These are phyloP conservation scores for Boletus reticuloceps DNA, from an alignment of 768 basidiomycete genomes.

Conservation along the genomic window DNA sequence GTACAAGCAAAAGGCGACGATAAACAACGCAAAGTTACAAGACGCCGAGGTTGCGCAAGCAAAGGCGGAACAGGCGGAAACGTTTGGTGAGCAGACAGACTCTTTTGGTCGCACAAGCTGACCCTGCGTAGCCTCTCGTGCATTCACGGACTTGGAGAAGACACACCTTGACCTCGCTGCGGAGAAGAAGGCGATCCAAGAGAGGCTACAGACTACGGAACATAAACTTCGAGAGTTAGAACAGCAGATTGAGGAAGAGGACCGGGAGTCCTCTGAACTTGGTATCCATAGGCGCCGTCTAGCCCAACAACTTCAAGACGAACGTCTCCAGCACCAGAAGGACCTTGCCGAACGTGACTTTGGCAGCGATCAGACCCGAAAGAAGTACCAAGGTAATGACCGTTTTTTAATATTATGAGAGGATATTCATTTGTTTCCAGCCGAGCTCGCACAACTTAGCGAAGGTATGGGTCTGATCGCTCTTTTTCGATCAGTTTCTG, in stretches of 20 bases:
- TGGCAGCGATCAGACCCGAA: constrained; percentile 73
- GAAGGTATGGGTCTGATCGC: constrained; percentile 50
- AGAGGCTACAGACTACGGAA: constrained; percentile 49
- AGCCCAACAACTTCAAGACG: constrained; percentile 75
- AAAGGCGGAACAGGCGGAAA: constrained; percentile 62
- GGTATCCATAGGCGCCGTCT: constrained; percentile 63
- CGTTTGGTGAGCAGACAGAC: constrained; percentile 43
- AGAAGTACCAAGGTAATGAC: constrained; percentile 76
- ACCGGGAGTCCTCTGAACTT: constrained; percentile 64
- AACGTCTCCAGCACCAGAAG: constrained; percentile 74
- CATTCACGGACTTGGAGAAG: constrained; percentile 62
- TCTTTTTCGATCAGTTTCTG: background rate
- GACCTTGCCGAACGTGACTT: constrained; percentile 81
- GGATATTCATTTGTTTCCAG: constrained; percentile 34
- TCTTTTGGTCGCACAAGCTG: constrained; percentile 2
- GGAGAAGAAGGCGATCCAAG: constrained; percentile 52
- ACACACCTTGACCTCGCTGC: constrained; percentile 46
- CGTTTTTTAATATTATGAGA: background rate
- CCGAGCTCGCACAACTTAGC: constrained; percentile 74
- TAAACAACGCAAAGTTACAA: constrained; percentile 59
- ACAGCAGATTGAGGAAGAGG: constrained; percentile 61
- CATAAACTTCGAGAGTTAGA: constrained; percentile 57
- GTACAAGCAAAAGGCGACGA: constrained; percentile 61
- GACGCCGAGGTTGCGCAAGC: constrained; percentile 66
- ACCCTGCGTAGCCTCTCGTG: constrained; percentile 49